Evolutionary conservation across 2,329 filamentous ascomycete genomes (phyloP).

Genomic region (Zymoseptoria pseudotritici): DNA sequence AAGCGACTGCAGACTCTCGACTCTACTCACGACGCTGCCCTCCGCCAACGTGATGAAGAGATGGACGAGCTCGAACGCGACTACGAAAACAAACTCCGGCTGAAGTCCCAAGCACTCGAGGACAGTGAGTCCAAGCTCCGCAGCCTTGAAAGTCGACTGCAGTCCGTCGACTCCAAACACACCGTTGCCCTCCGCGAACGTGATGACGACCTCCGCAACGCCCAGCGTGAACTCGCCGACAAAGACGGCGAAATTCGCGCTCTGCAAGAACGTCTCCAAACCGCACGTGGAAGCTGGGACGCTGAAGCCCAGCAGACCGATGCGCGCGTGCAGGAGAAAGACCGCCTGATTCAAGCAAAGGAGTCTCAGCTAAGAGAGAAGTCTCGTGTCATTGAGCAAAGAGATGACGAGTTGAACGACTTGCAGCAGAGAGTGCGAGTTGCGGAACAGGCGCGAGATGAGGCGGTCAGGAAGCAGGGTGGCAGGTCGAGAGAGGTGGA

Average conservation of each 20-base stretch:
- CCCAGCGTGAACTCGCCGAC: slow-evolving; percentile 35
- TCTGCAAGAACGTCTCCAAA: slow-evolving; percentile 30
- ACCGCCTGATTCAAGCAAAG: slow-evolving; percentile 56
- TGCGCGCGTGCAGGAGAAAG: slow-evolving; percentile 31
- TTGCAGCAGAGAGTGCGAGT: slow-evolving; percentile 26
- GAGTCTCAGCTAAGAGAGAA: slow-evolving; percentile 71
- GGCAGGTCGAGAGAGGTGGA: slow-evolving; percentile 47
- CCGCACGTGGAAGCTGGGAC: slow-evolving; percentile 33
- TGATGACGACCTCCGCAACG: slow-evolving; percentile 54
- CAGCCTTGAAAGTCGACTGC: slow-evolving; percentile 19
- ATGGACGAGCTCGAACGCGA: slow-evolving; percentile 7
- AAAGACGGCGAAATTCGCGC: slow-evolving; percentile 32
- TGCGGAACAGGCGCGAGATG: slow-evolving; percentile 22
- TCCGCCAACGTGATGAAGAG: slow-evolving; percentile 22
- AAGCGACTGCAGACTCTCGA: slow-evolving; percentile 15
- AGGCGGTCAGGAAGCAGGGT: slow-evolving; percentile 37
- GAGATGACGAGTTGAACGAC: slow-evolving; percentile 59
- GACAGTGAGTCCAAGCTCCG: slow-evolving; percentile 25
- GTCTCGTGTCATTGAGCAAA: slow-evolving; percentile 63
- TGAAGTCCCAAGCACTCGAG: slow-evolving; percentile 27
- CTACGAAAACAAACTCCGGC: slow-evolving; percentile 25
- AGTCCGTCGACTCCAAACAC: slow-evolving; percentile 12
- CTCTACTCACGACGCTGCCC: slow-evolving; percentile 6
- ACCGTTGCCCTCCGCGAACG: slow-evolving; percentile 23
- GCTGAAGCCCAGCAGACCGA: slow-evolving; percentile 32